Evolutionary conservation across 805 yeast species (phyloP).

Genomic region (Wickerhamiella lipophila): DNA sequence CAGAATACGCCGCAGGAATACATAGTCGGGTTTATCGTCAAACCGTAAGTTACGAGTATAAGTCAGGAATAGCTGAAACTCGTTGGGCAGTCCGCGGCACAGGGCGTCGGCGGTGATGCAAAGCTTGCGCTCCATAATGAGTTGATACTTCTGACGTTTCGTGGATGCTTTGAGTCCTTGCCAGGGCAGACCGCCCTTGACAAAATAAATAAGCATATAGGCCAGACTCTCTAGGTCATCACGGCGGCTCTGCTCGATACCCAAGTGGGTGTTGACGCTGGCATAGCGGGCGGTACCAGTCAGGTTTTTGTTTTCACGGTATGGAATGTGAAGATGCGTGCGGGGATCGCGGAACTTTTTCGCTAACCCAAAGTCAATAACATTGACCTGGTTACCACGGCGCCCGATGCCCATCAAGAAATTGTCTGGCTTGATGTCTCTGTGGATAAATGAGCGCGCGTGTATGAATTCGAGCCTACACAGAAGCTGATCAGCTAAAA

Average conservation of each 20-base stretch:
- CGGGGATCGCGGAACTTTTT: constrained; percentile 90
- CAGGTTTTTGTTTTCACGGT: constrained; percentile 87
- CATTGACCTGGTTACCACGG: constrained; percentile 89
- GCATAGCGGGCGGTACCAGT: constrained; percentile 98
- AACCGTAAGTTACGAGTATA: constrained; percentile 84
- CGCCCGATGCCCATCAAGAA: constrained; percentile 82
- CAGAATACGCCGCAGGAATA: constrained; percentile 73
- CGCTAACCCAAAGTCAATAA: constrained; percentile 87
- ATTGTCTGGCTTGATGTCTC: constrained; percentile 77
- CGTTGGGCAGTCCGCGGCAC: constrained; percentile 84
- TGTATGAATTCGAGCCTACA: constrained; percentile 93
- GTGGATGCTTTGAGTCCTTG: constrained; percentile 96
- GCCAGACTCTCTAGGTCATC: constrained; percentile 94
- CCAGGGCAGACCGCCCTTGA: constrained; percentile 96
- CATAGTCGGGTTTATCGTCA: constrained; percentile 93
- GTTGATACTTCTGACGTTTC: constrained; percentile 91
- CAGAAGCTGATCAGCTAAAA: constrained; percentile 86
- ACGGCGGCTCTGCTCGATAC: constrained; percentile 92
- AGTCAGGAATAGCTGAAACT: constrained; percentile 74
- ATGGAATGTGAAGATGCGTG: constrained; percentile 88
- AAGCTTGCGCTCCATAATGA: constrained; percentile 90
- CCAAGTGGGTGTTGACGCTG: constrained; percentile 86
- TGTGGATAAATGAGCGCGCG: constrained; percentile 80
- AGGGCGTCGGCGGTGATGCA: constrained; percentile 74
- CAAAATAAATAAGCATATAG: constrained; percentile 84